phyloP scores from a whole-genome alignment of 352 stramenopile species.

The Phytophthora rubi region DNA sequence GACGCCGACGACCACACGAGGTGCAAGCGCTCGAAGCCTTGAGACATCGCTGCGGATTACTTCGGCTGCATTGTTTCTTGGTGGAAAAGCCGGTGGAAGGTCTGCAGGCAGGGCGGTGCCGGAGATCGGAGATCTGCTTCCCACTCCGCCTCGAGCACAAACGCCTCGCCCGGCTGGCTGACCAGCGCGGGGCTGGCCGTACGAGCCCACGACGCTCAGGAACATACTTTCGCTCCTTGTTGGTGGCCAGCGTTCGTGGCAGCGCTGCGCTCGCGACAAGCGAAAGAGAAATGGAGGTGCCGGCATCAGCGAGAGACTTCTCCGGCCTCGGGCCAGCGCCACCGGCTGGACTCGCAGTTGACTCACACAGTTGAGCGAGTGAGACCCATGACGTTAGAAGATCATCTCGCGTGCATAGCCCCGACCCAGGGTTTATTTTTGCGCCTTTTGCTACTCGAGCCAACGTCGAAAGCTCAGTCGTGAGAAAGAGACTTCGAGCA shows the following conservation, averaged over 20 bases:
- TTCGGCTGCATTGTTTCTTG: neutral
- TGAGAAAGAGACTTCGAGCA: constrained; percentile 22
- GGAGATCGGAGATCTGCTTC: constrained; percentile 24
- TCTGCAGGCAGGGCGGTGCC: no score
- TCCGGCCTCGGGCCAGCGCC: constrained; percentile 9
- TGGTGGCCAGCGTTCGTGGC: constrained; percentile 20
- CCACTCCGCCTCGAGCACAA: constrained; percentile 11
- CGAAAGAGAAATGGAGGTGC: constrained; percentile 24
- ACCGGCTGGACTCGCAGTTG: neutral
- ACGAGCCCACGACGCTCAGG: constrained; percentile 15
- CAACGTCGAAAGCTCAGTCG: constrained; percentile 14
- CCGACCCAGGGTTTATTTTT: constrained; percentile 15
- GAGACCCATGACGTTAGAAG: neutral
- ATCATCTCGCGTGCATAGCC: neutral
- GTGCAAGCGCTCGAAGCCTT: constrained; percentile 1
- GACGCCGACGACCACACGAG: constrained; percentile 3
- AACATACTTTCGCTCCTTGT: constrained; percentile 7
- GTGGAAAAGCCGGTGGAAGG: constrained; percentile 8
- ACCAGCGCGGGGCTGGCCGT: constrained; percentile 5
- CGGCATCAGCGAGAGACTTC: constrained; percentile 18
- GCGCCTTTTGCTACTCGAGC: constrained; percentile 24
- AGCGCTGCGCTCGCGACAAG: constrained; percentile 7
- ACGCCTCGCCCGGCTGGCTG: neutral
- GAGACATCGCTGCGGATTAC: constrained; percentile 11
- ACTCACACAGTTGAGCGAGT: neutral